Evolutionary conservation across 2,329 filamentous ascomycete species (phyloP), one percentile per base, ranked within the genome.

Genomic region (Talaromyces atroroseus): DNA sequence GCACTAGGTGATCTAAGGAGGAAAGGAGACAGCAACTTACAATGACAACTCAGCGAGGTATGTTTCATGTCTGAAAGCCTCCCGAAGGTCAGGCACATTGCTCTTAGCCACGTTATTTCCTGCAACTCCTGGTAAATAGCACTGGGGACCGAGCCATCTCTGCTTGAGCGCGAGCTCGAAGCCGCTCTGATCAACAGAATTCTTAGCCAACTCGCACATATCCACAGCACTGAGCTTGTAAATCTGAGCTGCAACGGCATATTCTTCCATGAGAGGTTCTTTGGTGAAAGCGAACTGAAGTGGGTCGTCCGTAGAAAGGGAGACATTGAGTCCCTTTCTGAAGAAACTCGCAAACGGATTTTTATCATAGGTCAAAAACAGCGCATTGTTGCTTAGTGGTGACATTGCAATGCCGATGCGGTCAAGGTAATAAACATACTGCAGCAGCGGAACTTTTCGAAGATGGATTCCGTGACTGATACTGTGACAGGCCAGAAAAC

Each of bases 361-460:
- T 58, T 95, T 86, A 72, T 99, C 94, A 68, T 99, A 97, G 1
- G 92, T 91, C 52, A 99, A 77, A 76, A 99, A 99, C 32, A 99
- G 76, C 0, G 94, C 94, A 65, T 99, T 99, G 77, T 99, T 99
- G 72, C 91, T 96, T 47, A 99, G 80, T 2, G 94, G 94, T n/a
- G 92, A 97, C 94, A 99, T 99, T 59, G 94, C 94, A 61, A 99
- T 94, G 57, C 94, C 94, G 60, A 99, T 96, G 69, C 97, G 92
- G 68, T 99, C 92, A 20, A 99, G 83, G 66, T 99, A 99, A 76
- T 96, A 99, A 51, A 97, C 85, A 72, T 99, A 99, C 72, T 99
- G 94, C 55, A 99, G 76, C 59, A 99, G 76, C 2, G 94, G 94
- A 2, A 97, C 92, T 70, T 99, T 99, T 60, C 94, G 87, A 40